phyloP scores from a whole-genome alignment of 2,329 filamentous ascomycete species.

The Pseudogymnoascus sp. region DNA sequence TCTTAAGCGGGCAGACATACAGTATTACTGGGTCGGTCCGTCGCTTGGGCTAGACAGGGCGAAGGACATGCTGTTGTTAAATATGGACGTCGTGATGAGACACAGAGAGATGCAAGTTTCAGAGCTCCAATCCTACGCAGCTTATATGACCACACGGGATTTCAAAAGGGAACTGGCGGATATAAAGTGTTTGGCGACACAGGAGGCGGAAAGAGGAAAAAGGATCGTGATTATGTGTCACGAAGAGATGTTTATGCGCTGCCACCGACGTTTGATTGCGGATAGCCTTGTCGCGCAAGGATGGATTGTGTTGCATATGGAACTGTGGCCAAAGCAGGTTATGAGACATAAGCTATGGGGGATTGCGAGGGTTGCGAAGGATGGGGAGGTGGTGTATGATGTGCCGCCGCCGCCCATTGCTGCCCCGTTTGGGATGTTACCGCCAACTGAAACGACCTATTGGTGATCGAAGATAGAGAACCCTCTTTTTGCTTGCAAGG shows the following conservation, averaged over 20 bases:
- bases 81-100: neutral
- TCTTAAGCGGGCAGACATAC: neutral
- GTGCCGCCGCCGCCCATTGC: neutral
- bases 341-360: neutral
- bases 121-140: neutral
- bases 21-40: neutral
- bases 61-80: too few species aligned
- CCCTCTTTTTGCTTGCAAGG: neutral
- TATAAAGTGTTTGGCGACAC: neutral
- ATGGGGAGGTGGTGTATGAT: neutral
- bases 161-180: neutral
- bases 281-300: neutral
- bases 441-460: neutral
- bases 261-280: constrained; percentile 1
- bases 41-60: neutral
- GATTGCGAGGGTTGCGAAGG: neutral
- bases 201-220: neutral
- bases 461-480: neutral
- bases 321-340: neutral
- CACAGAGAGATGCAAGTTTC: neutral
- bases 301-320: neutral
- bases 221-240: neutral
- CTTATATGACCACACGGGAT: neutral
- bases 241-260: neutral
- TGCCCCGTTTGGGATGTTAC: neutral